Evolutionary conservation across 345 rosid genomes (phyloP).

Genomic region (Ceriops decandra): DNA sequence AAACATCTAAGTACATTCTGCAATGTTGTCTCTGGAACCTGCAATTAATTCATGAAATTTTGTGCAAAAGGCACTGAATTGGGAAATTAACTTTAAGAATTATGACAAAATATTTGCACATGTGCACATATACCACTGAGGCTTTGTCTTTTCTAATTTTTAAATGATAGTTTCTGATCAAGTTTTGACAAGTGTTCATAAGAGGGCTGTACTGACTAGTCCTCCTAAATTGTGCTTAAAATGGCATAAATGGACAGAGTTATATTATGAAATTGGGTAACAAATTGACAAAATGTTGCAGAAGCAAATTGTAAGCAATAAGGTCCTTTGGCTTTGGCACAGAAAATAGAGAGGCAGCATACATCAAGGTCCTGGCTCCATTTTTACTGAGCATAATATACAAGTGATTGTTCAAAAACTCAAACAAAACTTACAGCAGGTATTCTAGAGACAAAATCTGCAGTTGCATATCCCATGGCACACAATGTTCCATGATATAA

Average conservation of each 20-base stretch:
- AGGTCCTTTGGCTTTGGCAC: neutral
- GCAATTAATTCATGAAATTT: conserved; percentile 18
- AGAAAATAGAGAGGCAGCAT: neutral
- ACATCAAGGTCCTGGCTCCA: neutral
- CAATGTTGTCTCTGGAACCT: conserved; percentile 60
- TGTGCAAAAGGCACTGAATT: neutral
- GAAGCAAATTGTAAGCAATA: neutral
- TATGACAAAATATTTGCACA: neutral
- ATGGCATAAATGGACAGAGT: neutral
- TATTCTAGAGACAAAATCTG: conserved; percentile 53
- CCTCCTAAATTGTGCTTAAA: neutral
- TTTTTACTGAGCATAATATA: neutral
- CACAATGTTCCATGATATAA: conserved; percentile 69
- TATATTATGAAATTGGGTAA: neutral
- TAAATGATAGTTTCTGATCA: neutral
- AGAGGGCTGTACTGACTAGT: neutral
- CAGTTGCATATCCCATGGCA: conserved; percentile 74
- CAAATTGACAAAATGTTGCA: neutral
- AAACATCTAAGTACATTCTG: conserved; percentile 64
- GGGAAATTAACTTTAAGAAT: neutral
- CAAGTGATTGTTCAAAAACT: neutral
- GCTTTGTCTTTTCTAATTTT: neutral
- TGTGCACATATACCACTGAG: neutral
- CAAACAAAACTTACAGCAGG: conserved; percentile 52
- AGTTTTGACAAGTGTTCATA: neutral